Evolutionary conservation across 2,329 filamentous ascomycete species (phyloP), one percentile per base, ranked within the genome.

Genomic region (Rhynchosporium secalis): DNA sequence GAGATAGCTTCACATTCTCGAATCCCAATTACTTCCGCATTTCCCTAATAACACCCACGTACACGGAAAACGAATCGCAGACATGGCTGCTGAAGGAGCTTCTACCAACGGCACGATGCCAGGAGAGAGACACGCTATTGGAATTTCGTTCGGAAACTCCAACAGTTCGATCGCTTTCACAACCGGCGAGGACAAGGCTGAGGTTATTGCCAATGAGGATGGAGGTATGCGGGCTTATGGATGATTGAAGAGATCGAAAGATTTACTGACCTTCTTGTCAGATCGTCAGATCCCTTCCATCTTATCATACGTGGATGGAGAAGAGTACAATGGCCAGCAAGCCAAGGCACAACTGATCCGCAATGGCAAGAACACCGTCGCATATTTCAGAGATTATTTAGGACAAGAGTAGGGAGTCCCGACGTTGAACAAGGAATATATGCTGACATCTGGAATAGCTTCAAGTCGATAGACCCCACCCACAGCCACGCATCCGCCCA

Each of bases 151-250:
- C 82, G 95, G 95, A 79, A 99, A 98, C 82, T 93, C 92, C 66
- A 96, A 96, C 87, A 96, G 92, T 81, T 97, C 92, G 65, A 97
- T 99, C 79, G 94, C 94, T 72, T 92, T 88, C 76, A 96, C 93
- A 76, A 96, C 92, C 52, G 85, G 88, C 66, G 94, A 98, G 74
- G 94, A 96, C 78, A 96, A 96, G 82, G 89, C 92, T 68, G 92
- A 97, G 77, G 94, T 99, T 68, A 98, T 99, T 79, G 95, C 95
- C 74, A 98, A 99, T 80, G 95, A 98, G 81, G 95, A 98, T 75
- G 95, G 95, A 83, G 91, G 91, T 92, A 76, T 74, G 86, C 13
- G 78, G 31, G n/a, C 31, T 49, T 51, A 49, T 40, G 9, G 15
- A 38, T 15, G 47, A 61, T 45, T 0, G 1, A 29, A 5, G 3